phyloP scores from a whole-genome alignment of 2,329 filamentous ascomycete genomes.

The Trichophyton schoenleinii region DNA sequence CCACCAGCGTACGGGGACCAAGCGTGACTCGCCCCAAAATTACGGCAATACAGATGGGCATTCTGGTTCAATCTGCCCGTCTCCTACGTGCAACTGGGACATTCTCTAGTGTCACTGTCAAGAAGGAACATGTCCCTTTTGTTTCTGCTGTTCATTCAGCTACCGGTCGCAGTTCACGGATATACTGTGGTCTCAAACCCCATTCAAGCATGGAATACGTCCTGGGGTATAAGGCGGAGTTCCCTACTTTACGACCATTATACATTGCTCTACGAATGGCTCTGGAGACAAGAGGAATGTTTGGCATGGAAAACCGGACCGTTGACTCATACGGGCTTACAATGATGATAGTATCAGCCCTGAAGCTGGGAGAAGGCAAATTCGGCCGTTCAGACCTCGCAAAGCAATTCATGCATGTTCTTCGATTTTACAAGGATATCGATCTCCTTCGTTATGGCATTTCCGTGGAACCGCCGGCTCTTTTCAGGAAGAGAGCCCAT shows the following conservation, averaged over 20 bases:
- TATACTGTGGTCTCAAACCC: conserved; percentile 36
- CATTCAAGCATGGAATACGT: conserved; percentile 32
- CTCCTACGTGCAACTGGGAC: conserved; percentile 15
- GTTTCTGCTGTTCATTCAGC: conserved; percentile 30
- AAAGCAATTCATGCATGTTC: conserved; percentile 36
- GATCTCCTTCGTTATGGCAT: conserved; percentile 38
- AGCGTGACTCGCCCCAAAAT: conserved; percentile 25
- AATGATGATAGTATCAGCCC: conserved; percentile 44
- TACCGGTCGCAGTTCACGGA: conserved; percentile 41
- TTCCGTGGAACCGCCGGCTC: conserved; percentile 35
- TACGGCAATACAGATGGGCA: conserved; percentile 15
- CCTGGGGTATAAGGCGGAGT: conserved; percentile 36
- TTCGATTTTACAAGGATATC: conserved; percentile 38
- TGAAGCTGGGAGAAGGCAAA: conserved; percentile 33
- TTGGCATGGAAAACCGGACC: conserved; percentile 37
- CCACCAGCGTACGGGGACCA: conserved; percentile 16
- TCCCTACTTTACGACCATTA: conserved; percentile 38
- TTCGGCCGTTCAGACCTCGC: conserved; percentile 23
- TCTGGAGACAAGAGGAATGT: conserved; percentile 39
- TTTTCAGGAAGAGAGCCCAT: conserved; percentile 29
- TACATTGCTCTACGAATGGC: conserved; percentile 40
- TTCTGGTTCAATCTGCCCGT: conserved; percentile 17
- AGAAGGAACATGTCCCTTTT: conserved; percentile 21
- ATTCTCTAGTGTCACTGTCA: conserved; percentile 16
- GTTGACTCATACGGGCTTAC: conserved; percentile 43